Base-by-base conservation (phyloP, 257 asterid genomes). In the Capsicum baccatum region DNA sequence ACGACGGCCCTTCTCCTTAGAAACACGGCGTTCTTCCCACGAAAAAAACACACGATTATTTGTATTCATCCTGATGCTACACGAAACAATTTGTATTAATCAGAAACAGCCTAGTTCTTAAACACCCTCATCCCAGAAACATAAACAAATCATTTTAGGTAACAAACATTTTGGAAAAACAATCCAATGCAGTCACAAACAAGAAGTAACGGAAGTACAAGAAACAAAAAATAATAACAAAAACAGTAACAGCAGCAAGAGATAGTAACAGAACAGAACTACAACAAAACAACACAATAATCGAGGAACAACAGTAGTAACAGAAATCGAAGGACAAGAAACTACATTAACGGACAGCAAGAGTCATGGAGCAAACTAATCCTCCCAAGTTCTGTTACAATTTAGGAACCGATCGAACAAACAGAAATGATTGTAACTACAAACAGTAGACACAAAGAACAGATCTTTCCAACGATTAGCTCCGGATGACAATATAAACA, bases 1-100 rank as follows among this genome's bases (percentile, higher is more conserved):
- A 8, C 90, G 87, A 54, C 42, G 86, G 79, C 89, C 92, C 80
- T 78, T 90, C 80, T 80, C 86, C 57, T 56, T 54, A 63, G 79
- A 83, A 79, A 89, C 60, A 21, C 86, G 16, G n/a, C 70, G 83
- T 83, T 89, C 90, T 79, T 93, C 88, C 97, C 92, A 93, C 5
- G 73, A 86, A 60, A 86, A 68, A 85, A 71, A 59, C 62, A 84
- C 87, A 19, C 52, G 86, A 67, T 60, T 70, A 37, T 57, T 21
- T 39, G 69, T 84, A 71, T 86, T 60, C 95, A 90, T 91, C 88
- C 91, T 89, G 87, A 85, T 79, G 79, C 7, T 79, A 84, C 47
- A 78, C 84, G 68, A 81, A 79, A 11, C n/a, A 62, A 9, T 62
- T 62, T 16, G 62, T 54, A 39, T 39, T 80, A 66, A 56, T 54